These are phyloP conservation scores for Parmelia sp. DNA, from an alignment of 495 filamentous ascomycete genomes.

Conservation along the genomic window DNA sequence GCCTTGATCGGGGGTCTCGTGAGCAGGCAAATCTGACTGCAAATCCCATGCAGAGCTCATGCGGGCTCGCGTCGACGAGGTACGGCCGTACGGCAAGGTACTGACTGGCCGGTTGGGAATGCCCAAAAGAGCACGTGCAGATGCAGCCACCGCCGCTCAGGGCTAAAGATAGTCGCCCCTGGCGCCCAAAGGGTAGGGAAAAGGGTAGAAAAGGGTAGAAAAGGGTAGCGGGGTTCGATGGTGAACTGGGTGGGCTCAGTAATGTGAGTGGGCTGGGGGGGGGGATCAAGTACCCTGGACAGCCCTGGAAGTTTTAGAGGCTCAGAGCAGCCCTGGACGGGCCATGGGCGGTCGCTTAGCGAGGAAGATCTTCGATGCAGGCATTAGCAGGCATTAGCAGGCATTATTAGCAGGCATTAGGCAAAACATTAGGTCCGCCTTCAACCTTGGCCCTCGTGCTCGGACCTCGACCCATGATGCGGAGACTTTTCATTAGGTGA, in stretches of 20 bases:
- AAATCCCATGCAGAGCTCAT: neutral
- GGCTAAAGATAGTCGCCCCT: neutral
- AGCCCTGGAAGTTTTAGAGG: no score
- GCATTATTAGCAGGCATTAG: no score
- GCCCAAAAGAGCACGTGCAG: neutral
- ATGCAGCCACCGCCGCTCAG: neutral
- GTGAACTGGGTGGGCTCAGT: neutral
- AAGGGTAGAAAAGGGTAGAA: neutral
- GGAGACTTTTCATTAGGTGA: conserved; percentile 20
- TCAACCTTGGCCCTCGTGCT: conserved; percentile 6
- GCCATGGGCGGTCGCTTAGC: neutral
- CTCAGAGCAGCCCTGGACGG: neutral
- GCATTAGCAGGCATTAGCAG: no score
- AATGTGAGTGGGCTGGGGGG: neutral
- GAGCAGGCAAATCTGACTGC: neutral
- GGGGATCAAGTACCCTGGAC: neutral
- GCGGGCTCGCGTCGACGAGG: neutral
- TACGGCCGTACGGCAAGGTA: neutral
- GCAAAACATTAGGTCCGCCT: neutral
- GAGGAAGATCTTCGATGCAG: conserved; percentile 13
- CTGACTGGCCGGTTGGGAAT: neutral
- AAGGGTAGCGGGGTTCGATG: no score
- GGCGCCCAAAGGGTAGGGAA: neutral
- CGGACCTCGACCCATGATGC: conserved; percentile 8
- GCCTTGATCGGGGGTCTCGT: neutral